Percentiles rank a stretch among this genome's conserved stretches.
These are phyloP conservation scores for Magnolia officinalis DNA, from an alignment of 164 flowering plant genomes.

Conservation along the genomic window DNA sequence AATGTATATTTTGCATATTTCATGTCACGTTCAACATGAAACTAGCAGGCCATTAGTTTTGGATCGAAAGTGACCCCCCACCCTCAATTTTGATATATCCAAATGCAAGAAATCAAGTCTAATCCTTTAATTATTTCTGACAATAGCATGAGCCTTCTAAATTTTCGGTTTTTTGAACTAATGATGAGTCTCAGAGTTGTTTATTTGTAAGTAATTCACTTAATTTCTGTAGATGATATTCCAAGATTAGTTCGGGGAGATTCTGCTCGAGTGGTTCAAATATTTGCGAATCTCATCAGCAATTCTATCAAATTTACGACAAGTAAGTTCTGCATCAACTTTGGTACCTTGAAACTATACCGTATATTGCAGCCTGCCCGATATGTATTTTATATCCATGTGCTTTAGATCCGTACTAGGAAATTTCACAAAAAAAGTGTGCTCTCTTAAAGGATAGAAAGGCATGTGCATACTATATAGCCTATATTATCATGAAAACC, in stretches of 20 bases:
- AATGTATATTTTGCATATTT: too few species aligned
- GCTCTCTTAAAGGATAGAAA: not conserved
- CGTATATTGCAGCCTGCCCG: not conserved
- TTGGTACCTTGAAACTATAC: not conserved
- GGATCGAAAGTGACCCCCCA: not conserved
- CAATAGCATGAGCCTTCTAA: not conserved
- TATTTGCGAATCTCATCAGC: conserved; percentile 91
- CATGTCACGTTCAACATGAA: not conserved
- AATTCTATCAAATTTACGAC: conserved; percentile 94
- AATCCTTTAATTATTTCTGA: not conserved
- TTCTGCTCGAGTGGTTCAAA: conserved; percentile 92
- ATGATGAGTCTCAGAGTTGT: not conserved
- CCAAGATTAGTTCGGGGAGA: conserved; percentile 84
- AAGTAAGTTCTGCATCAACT: conserved; percentile 45
- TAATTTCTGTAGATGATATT: conserved; percentile 64
- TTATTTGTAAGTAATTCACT: not conserved
- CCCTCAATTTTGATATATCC: not conserved
- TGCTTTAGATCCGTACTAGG: not conserved
- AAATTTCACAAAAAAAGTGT: not conserved
- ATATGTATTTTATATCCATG: not conserved
- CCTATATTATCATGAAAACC: not conserved
- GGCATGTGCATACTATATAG: not conserved
- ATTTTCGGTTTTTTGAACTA: not conserved
- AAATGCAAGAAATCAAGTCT: not conserved
- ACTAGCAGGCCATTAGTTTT: not conserved